Conservation (phyloP, 2,329 filamentous ascomycete genomes). For the Sphaerulina vaccinii region DNA sequence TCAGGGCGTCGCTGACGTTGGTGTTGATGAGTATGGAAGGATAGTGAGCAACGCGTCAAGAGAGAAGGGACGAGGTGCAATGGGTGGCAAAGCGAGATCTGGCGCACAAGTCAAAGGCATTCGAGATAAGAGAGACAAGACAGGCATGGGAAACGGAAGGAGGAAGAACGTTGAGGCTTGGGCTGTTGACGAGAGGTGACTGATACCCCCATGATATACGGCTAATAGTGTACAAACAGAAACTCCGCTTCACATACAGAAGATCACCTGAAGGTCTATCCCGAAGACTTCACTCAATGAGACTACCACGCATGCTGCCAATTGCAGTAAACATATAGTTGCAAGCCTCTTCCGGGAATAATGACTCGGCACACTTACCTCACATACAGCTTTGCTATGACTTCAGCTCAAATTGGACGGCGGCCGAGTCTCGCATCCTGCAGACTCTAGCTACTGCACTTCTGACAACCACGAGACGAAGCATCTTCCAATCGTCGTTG, state of each 20-base stretch:
- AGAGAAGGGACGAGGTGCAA: neutral
- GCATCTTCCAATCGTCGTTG: neutral
- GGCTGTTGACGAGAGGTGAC: neutral
- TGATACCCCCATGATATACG: too few species aligned
- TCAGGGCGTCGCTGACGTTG: constrained; percentile 13
- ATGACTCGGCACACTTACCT: too few species aligned
- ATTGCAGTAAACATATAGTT: too few species aligned
- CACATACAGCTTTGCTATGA: too few species aligned
- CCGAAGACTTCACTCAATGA: too few species aligned
- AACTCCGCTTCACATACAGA: too few species aligned
- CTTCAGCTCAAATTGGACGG: neutral
- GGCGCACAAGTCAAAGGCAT: constrained; percentile 35
- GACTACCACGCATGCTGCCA: too few species aligned
- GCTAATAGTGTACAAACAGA: too few species aligned
- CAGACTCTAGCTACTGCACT: neutral
- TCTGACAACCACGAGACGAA: neutral
- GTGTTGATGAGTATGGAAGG: constrained; percentile 26
- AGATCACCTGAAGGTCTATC: too few species aligned
- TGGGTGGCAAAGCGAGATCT: neutral
- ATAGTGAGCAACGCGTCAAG: constrained; percentile 7
- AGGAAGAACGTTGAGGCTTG: constrained; percentile 19
- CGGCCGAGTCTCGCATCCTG: neutral
- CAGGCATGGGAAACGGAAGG: constrained; percentile 34
- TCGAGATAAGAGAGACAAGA: constrained; percentile 40
- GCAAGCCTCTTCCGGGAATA: too few species aligned